Percentiles rank a stretch among this genome's conserved stretches.
Evolutionary conservation across 352 stramenopile species (phyloP).

Genomic region (Pythium scleroteichum): DNA sequence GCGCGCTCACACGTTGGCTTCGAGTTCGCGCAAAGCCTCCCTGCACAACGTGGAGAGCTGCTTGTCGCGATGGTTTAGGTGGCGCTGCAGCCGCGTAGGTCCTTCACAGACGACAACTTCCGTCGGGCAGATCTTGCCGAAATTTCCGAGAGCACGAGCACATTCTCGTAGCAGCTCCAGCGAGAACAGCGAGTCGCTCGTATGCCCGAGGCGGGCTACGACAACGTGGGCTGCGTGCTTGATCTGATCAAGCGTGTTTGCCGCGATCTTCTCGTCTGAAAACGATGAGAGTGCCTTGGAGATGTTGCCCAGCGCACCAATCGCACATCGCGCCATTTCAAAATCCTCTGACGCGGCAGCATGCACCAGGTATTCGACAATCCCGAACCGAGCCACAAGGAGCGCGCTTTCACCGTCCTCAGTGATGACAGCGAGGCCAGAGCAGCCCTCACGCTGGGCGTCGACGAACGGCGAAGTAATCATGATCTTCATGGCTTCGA

Average conservation of each 20-base stretch:
- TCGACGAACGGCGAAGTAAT: conserved; percentile 72
- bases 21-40: conserved; percentile 40
- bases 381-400: conserved; percentile 52
- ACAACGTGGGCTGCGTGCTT: conserved; percentile 48
- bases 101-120: conserved; percentile 31
- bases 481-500: conserved; percentile 88
- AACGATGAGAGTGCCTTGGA: conserved; percentile 54
- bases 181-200: conserved; percentile 53
- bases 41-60: conserved; percentile 61
- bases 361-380: conserved; percentile 55
- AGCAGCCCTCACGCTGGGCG: conserved; percentile 73
- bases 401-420: conserved; percentile 62
- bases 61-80: conserved; percentile 63
- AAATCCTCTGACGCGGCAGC: conserved; percentile 51
- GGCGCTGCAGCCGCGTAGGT: conserved; percentile 40
- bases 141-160: conserved; percentile 53
- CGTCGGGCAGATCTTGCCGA: conserved; percentile 48
- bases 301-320: conserved; percentile 71
- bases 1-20: conserved; percentile 28
- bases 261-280: conserved; percentile 37
- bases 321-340: conserved; percentile 67
- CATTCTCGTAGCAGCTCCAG: conserved; percentile 78
- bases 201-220: conserved; percentile 46
- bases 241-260: conserved; percentile 44
- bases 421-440: conserved; percentile 68